These are phyloP conservation scores for Trichosanthes cucumerina DNA, from an alignment of 306 rosid species.

Conservation along the genomic window DNA sequence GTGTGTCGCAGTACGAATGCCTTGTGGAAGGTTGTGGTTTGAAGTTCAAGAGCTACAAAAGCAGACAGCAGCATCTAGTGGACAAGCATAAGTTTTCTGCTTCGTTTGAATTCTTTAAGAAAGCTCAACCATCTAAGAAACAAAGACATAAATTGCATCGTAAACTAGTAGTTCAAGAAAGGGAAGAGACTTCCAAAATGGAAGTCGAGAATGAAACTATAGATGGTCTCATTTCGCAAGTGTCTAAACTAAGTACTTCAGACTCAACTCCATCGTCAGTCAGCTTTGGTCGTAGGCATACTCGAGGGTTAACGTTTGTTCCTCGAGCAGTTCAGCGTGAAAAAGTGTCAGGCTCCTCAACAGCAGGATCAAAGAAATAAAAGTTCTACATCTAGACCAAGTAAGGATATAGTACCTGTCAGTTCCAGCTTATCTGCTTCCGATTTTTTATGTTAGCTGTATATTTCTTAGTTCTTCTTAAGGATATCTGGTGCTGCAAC, in stretches of 20 bases:
- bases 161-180: slow-evolving; percentile 27
- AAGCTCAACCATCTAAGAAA: slow-evolving; percentile 60
- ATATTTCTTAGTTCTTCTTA: neutral
- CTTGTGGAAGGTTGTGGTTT: slow-evolving; percentile 77
- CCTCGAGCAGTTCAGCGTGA: slow-evolving; percentile 65
- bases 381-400: slow-evolving; percentile 4
- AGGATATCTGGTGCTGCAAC: neutral
- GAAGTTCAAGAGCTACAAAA: slow-evolving; percentile 70
- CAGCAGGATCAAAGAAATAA: slow-evolving; percentile 20
- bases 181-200: slow-evolving; percentile 41
- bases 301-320: slow-evolving; percentile 51
- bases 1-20: slow-evolving; percentile 66
- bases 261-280: slow-evolving; percentile 63
- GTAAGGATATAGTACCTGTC: neutral
- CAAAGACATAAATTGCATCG: slow-evolving; percentile 52
- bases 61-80: slow-evolving; percentile 80
- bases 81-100: slow-evolving; percentile 84
- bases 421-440: neutral
- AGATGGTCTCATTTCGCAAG: slow-evolving; percentile 63
- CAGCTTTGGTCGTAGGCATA: slow-evolving; percentile 80
- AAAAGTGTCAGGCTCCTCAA: slow-evolving; percentile 28
- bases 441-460: neutral
- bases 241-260: slow-evolving; percentile 70
- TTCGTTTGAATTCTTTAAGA: slow-evolving; percentile 67
- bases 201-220: slow-evolving; percentile 63